phyloP scores from a whole-genome alignment of 306 rosid genomes.

The Alnus rubra region DNA sequence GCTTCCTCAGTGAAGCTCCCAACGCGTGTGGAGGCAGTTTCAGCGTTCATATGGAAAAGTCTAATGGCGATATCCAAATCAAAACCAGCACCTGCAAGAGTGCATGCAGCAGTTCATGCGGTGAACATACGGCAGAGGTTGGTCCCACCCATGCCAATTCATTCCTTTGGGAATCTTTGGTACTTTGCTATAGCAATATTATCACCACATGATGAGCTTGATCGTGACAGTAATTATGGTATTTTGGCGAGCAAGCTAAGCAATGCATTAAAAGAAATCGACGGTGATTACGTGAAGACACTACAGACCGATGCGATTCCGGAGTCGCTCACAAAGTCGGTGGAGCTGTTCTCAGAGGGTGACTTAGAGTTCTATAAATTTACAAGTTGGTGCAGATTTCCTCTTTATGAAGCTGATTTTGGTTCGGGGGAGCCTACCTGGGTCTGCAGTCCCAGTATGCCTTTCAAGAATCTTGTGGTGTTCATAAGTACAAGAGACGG shows the following conservation, averaged over 20 bases:
- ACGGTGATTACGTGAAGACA: background rate
- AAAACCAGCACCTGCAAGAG: no score
- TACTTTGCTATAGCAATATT: background rate
- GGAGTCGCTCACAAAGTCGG: background rate
- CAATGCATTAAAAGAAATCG: background rate
- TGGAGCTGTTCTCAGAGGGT: no score
- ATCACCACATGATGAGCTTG: background rate
- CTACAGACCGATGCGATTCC: background rate
- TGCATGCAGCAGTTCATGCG: constrained; percentile 2
- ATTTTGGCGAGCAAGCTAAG: background rate
- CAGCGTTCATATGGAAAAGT: constrained; percentile 21
- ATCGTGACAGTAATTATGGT: background rate
- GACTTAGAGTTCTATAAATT: background rate
- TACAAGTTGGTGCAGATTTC: constrained; percentile 7
- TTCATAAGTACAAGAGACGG: background rate
- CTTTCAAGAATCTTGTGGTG: background rate
- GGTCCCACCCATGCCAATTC: background rate
- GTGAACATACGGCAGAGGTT: constrained; percentile 18
- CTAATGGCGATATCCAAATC: background rate
- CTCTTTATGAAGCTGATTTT: background rate
- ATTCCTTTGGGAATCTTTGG: constrained; percentile 7
- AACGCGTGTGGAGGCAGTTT: constrained; percentile 1
- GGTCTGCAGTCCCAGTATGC: background rate
- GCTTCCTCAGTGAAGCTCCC: no score
- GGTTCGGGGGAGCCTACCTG: background rate